Conservation (phyloP, 83 land plant species). For the Picea abies region DNA sequence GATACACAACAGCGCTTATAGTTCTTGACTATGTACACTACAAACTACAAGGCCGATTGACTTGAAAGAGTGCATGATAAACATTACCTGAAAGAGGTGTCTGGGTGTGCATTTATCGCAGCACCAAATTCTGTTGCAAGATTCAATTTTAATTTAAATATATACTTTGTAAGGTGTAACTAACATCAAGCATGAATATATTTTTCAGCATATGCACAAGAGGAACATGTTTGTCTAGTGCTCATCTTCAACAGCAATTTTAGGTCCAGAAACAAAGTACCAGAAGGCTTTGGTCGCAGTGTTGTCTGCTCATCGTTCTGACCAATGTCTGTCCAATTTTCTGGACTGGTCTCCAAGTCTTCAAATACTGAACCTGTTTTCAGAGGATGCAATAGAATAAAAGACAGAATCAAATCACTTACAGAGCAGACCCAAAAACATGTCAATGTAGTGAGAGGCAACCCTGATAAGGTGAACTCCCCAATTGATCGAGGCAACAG, state of each 20-base stretch:
- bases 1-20: not conserved
- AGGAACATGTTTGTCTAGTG: not conserved
- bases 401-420: not conserved
- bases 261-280: slow-evolving; percentile 2
- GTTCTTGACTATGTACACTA: not conserved
- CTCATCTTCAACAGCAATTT: not conserved
- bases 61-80: not conserved
- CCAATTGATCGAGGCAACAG: not conserved
- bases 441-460: not conserved
- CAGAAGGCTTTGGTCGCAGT: not conserved
- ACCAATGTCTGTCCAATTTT: not conserved
- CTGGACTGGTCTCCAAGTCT: slow-evolving; percentile 9
- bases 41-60: not conserved
- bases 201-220: not conserved
- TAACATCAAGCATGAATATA: not conserved
- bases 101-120: slow-evolving; percentile 6
- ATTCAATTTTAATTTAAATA: not conserved
- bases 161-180: not conserved
- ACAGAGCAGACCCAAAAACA: not conserved
- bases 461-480: not conserved
- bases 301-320: not conserved
- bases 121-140: not conserved
- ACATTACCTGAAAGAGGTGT: slow-evolving; percentile 13
- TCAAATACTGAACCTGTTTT: not conserved
- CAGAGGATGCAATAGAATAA: not conserved